Percentiles rank a stretch among this genome's conserved stretches.
phyloP scores from a whole-genome alignment of 768 basidiomycete species.

The Psilocybe sp. region DNA sequence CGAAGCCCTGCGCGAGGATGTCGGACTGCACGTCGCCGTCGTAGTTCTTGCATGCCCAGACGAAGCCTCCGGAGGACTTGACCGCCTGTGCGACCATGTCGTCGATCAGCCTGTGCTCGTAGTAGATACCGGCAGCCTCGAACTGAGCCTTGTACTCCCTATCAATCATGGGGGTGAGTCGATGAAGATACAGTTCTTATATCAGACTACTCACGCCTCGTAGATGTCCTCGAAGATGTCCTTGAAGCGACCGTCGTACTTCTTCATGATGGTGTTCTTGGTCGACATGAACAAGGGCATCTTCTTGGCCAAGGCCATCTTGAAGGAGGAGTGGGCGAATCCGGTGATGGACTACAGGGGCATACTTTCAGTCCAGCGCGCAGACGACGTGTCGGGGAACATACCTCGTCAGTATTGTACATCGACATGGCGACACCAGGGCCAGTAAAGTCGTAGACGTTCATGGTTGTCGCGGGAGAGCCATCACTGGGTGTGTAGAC shows the following conservation, averaged over 20 bases:
- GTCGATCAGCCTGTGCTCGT: constrained; percentile 96
- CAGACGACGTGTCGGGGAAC: not conserved
- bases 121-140: constrained; percentile 73
- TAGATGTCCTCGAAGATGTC: constrained; percentile 99
- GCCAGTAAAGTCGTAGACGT: constrained; percentile 94
- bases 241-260: constrained; percentile 98
- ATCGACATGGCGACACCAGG: constrained; percentile 93
- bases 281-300: constrained; percentile 94
- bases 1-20: constrained; percentile 97
- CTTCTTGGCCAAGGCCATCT: constrained; percentile 85
- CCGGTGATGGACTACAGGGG: constrained; percentile 75
- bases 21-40: constrained; percentile 90
- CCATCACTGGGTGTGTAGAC: constrained; percentile 85
- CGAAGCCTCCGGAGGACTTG: constrained; percentile 94
- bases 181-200: not conserved
- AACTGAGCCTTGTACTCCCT: constrained; percentile 72
- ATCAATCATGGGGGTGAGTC: not conserved
- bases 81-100: constrained; percentile 98
- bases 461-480: constrained; percentile 57
- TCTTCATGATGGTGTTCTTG: constrained; percentile 97
- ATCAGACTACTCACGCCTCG: constrained; percentile 47
- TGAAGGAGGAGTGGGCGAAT: constrained; percentile 97
- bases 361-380: not conserved
- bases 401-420: constrained; percentile 96
- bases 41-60: constrained; percentile 75